Evolutionary conservation across 1,139 yeast genomes (phyloP).

Genomic region (Pneumocystis murina): DNA sequence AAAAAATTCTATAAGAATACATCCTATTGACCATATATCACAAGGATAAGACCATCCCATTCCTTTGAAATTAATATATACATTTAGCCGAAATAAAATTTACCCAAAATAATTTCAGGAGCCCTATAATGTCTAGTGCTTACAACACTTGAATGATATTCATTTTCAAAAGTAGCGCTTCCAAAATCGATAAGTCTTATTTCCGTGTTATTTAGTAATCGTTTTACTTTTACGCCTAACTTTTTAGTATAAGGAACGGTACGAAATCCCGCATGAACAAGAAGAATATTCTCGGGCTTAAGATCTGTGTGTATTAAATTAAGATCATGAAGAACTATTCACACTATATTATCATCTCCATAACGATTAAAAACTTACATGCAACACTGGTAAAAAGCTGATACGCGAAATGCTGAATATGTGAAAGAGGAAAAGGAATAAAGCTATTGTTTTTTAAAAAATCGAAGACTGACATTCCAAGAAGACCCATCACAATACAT

Average conservation of each 20-base stretch:
- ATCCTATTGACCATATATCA: constrained; percentile 94
- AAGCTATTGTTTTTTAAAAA: constrained; percentile 58
- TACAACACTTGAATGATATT: constrained; percentile 81
- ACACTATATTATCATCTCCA: neutral
- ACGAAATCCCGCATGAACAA: constrained; percentile 27
- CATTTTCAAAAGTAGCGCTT: constrained; percentile 83
- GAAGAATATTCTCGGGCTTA: constrained; percentile 83
- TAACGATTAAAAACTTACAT: constrained; percentile 19
- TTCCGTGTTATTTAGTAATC: constrained; percentile 58
- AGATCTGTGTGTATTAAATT: constrained; percentile 86
- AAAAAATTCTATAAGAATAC: constrained; percentile 77
- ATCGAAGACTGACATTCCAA: constrained; percentile 76
- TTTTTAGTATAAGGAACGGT: constrained; percentile 10
- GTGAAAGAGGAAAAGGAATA: constrained; percentile 62
- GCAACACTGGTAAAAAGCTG: constrained; percentile 79
- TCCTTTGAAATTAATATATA: constrained; percentile 27
- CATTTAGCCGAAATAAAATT: neutral
- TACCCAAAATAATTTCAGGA: constrained; percentile 67
- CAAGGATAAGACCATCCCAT: constrained; percentile 90
- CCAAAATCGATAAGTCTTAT: constrained; percentile 93
- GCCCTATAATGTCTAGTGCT: constrained; percentile 91
- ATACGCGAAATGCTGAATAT: constrained; percentile 75
- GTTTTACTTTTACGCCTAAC: constrained; percentile 17
- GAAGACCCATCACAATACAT: constrained; percentile 78
- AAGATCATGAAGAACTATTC: constrained; percentile 54